A percentile compares a stretch with the other conserved stretches of the same genome.
Evolutionary conservation across 2,329 filamentous ascomycete species (phyloP).

Genomic region (Simplicillium aogashimaense): DNA sequence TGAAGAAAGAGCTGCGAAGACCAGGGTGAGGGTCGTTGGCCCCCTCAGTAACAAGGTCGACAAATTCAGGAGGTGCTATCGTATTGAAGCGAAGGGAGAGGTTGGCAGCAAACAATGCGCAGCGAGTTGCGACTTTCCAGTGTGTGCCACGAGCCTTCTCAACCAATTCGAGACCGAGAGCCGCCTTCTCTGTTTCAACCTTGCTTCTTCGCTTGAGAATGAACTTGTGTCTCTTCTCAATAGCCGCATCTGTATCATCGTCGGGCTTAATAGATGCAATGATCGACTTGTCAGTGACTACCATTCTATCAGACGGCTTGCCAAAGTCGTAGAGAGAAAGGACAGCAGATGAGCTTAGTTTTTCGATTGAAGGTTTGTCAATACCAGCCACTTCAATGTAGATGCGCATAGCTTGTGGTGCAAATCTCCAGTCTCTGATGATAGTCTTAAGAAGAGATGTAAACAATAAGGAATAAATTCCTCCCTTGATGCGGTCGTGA

Average conservation of each 20-base stretch:
- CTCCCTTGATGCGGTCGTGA: constrained; percentile 87
- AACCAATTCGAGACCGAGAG: constrained; percentile 72
- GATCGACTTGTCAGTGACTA: constrained; percentile 64
- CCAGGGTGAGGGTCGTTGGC: constrained; percentile 87
- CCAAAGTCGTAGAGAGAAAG: constrained; percentile 90
- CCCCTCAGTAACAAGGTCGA: constrained; percentile 73
- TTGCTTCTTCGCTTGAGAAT: constrained; percentile 65
- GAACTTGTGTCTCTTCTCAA: constrained; percentile 53
- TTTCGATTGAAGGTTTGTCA: constrained; percentile 91
- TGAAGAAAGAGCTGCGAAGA: constrained; percentile 70
- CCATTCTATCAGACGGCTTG: constrained; percentile 75
- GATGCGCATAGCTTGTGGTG: constrained; percentile 76
- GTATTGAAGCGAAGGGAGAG: constrained; percentile 86
- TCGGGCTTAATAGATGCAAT: constrained; percentile 62
- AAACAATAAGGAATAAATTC: constrained; percentile 82
- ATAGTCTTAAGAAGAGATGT: constrained; percentile 83
- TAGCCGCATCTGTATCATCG: constrained; percentile 50
- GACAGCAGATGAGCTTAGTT: constrained; percentile 68
- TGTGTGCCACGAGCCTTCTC: constrained; percentile 70
- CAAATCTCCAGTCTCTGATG: constrained; percentile 87
- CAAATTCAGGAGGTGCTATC: constrained; percentile 70
- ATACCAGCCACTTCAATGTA: constrained; percentile 86
- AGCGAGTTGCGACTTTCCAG: constrained; percentile 91
- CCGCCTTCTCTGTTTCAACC: constrained; percentile 77
- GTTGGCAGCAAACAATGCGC: constrained; percentile 82